These are phyloP conservation scores for Spizellomyces sp. DNA, from an alignment of 192 early-diverging fungal species.

Conservation along the genomic window DNA sequence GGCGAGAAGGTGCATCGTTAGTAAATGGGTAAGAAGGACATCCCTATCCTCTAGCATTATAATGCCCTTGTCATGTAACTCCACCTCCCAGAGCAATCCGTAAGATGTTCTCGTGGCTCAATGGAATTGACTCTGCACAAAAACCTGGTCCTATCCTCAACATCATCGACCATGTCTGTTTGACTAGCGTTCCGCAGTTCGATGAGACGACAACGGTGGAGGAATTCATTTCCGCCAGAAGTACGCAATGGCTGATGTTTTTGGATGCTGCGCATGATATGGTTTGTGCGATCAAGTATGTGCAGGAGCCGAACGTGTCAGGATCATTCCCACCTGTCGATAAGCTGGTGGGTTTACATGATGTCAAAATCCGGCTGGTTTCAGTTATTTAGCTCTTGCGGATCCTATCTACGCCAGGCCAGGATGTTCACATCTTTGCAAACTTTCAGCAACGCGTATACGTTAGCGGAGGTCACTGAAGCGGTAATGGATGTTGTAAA, in stretches of 20 bases:
- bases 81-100: not conserved
- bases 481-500: not conserved
- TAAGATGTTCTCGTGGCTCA: not conserved
- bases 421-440: not conserved
- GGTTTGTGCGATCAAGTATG: not conserved
- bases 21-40: not conserved
- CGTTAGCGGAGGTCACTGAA: not conserved
- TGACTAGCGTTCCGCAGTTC: not conserved
- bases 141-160: not conserved
- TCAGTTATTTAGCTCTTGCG: not conserved
- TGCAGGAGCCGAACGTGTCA: not conserved
- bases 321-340: not conserved
- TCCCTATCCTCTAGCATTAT: no score
- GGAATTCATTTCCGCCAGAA: not conserved
- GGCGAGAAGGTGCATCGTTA: not conserved
- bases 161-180: not conserved
- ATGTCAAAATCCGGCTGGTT: not conserved
- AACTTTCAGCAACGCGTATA: not conserved
- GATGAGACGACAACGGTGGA: not conserved
- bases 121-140: not conserved
- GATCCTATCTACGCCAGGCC: not conserved
- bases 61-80: no score
- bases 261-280: slow-evolving; percentile 1
- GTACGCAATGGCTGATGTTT: not conserved
- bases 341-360: not conserved